Percentiles rank a stretch among this genome's conserved stretches.
phyloP scores from a whole-genome alignment of 306 rosid genomes.

The Lathyrus sativus region DNA sequence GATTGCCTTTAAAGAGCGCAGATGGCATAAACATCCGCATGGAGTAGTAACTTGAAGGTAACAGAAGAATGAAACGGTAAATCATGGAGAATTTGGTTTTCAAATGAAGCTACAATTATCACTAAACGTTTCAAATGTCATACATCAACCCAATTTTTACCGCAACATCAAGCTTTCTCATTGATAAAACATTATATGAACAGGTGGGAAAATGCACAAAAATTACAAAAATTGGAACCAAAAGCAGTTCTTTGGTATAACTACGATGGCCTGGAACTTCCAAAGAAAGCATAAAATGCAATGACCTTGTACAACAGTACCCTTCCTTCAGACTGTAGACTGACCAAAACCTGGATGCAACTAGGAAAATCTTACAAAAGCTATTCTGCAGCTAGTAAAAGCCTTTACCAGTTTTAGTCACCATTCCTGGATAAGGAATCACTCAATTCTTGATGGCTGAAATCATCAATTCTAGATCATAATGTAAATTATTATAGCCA shows the following conservation, averaged over 20 bases:
- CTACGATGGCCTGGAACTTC: slow-evolving; percentile 26
- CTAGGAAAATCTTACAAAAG: slow-evolving; percentile 25
- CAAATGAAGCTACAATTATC: slow-evolving; percentile 22
- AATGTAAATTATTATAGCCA: slow-evolving; percentile 28
- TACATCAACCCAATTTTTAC: slow-evolving; percentile 22
- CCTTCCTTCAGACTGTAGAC: slow-evolving; percentile 30
- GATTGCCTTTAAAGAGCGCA: neutral
- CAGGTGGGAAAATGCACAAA: slow-evolving; percentile 35
- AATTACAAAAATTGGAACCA: slow-evolving; percentile 30
- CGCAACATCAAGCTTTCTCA: slow-evolving; percentile 29
- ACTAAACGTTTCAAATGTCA: slow-evolving; percentile 28
- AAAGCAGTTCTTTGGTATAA: slow-evolving; percentile 29
- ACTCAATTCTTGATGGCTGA: slow-evolving; percentile 31
- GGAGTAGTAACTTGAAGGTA: too few species aligned
- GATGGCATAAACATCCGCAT: neutral
- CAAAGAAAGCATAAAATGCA: slow-evolving; percentile 19
- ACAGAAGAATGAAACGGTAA: slow-evolving; percentile 1
- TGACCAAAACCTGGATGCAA: slow-evolving; percentile 38
- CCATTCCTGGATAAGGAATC: slow-evolving; percentile 36
- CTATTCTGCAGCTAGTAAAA: slow-evolving; percentile 28
- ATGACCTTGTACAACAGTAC: slow-evolving; percentile 16
- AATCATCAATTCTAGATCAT: slow-evolving; percentile 17
- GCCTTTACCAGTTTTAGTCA: slow-evolving; percentile 25
- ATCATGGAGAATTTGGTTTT: slow-evolving; percentile 6
- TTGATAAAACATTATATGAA: slow-evolving; percentile 15